Conservation (phyloP, 352 stramenopile genomes). For the Aphanomyces stellatus region DNA sequence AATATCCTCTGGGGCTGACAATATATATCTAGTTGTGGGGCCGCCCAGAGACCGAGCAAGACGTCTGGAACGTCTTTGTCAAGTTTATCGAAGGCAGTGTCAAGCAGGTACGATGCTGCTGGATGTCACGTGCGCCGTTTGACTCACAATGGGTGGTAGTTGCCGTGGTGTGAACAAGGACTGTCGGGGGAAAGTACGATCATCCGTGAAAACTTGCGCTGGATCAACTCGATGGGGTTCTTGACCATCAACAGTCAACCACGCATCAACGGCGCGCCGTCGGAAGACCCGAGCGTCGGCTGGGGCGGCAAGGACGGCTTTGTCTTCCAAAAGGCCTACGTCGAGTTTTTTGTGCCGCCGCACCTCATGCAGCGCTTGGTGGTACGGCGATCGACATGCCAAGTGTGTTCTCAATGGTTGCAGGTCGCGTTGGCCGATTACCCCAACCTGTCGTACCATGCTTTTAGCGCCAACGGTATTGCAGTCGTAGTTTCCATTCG, state of each 20-base stretch:
- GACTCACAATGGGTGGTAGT: constrained; percentile 47
- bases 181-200: constrained; percentile 88
- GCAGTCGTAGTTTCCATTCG: background rate
- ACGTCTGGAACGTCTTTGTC: constrained; percentile 95
- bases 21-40: constrained; percentile 42
- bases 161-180: constrained; percentile 96
- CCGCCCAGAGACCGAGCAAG: constrained; percentile 62
- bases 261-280: constrained; percentile 86
- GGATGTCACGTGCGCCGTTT: background rate
- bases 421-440: constrained; percentile 36
- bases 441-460: constrained; percentile 70
- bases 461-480: constrained; percentile 35
- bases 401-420: background rate
- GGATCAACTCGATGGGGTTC: constrained; percentile 85
- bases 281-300: constrained; percentile 85
- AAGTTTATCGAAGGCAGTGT: constrained; percentile 67
- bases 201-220: constrained; percentile 78
- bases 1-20: background rate
- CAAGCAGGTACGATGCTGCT: constrained; percentile 27
- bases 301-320: constrained; percentile 93
- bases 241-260: constrained; percentile 95
- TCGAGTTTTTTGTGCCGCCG: constrained; percentile 96
- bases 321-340: constrained; percentile 99
- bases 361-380: constrained; percentile 57
- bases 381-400: constrained; percentile 20